A percentile compares a stretch with the other conserved stretches of the same genome.
These are phyloP conservation scores for Fraxinus baroniana DNA, from an alignment of 305 asterid species.

Conservation along the genomic window DNA sequence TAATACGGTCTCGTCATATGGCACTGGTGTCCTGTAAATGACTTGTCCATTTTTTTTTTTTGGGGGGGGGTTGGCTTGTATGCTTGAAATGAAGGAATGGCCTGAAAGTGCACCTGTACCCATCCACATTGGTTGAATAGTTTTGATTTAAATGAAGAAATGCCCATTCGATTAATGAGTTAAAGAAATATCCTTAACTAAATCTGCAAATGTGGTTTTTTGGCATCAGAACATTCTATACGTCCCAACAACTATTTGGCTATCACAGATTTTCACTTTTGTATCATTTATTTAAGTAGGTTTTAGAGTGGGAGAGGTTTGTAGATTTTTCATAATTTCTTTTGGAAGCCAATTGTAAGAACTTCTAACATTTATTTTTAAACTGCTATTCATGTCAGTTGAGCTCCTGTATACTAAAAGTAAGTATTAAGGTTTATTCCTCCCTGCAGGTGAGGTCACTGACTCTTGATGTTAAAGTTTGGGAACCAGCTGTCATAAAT, in stretches of 20 bases:
- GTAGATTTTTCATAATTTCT: not conserved
- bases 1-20: not conserved
- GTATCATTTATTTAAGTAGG: not conserved
- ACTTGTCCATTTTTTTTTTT: not conserved
- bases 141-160: not conserved
- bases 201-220: not conserved
- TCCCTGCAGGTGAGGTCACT: slow-evolving; percentile 85
- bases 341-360: not conserved
- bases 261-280: not conserved
- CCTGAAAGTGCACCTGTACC: not conserved
- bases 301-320: not conserved
- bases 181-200: not conserved
- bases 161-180: not conserved
- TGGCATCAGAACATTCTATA: not conserved
- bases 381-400: not conserved
- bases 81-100: not conserved
- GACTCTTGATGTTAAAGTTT: slow-evolving; percentile 95
- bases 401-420: not conserved
- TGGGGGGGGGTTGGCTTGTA: not conserved
- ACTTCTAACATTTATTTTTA: not conserved
- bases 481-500: slow-evolving; percentile 96
- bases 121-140: not conserved
- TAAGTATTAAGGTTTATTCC: slow-evolving; percentile 10
- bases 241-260: not conserved
- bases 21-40: not conserved